These are phyloP conservation scores for Cucurbita ficifolia DNA, from an alignment of 306 rosid species.

Conservation along the genomic window DNA sequence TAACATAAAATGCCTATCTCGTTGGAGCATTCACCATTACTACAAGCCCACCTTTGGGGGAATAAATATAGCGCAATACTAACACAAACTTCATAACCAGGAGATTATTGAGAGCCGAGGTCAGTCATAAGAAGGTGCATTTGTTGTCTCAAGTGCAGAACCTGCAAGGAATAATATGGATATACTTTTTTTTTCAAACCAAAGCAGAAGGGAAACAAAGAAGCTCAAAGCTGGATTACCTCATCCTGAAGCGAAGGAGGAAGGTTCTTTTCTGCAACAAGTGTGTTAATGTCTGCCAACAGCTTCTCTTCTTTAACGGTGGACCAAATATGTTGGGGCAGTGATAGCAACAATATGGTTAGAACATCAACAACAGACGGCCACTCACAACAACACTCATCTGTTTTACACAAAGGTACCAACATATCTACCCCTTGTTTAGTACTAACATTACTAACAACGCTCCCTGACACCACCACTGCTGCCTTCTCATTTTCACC, in stretches of 20 bases:
- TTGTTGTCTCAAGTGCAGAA: conserved; percentile 51
- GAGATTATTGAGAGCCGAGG: conserved; percentile 12
- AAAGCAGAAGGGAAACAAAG: background rate
- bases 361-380: conserved; percentile 72
- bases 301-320: conserved; percentile 50
- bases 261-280: conserved; percentile 35
- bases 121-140: conserved; percentile 53
- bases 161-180: conserved; percentile 25
- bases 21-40: too few species aligned
- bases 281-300: conserved; percentile 27
- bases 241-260: conserved; percentile 62
- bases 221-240: conserved; percentile 19
- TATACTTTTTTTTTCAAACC: too few species aligned
- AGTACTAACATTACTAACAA: conserved; percentile 22
- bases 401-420: conserved; percentile 39
- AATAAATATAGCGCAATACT: too few species aligned
- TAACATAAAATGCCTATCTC: background rate
- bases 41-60: too few species aligned
- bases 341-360: conserved; percentile 58
- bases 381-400: conserved; percentile 54
- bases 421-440: conserved; percentile 61
- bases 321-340: conserved; percentile 66
- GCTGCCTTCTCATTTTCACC: conserved; percentile 31
- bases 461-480: conserved; percentile 56
- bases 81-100: too few species aligned